These are phyloP conservation scores for Lentinula edodes DNA, from an alignment of 768 basidiomycete genomes.

Conservation along the genomic window DNA sequence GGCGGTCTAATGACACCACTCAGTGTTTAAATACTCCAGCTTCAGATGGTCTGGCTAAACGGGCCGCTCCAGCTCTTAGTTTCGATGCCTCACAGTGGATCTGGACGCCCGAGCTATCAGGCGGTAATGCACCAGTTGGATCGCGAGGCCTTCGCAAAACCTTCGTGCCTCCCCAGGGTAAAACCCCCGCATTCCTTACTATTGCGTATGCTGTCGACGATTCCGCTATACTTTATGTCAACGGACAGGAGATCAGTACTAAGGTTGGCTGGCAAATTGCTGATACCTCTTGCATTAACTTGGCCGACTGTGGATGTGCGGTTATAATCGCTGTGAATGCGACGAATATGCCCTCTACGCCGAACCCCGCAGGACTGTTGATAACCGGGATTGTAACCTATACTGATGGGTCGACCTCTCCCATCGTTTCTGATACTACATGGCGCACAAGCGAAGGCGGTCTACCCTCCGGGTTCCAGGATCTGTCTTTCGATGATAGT, in stretches of 20 bases:
- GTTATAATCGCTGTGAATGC: conserved; percentile 23
- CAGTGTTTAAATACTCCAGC: neutral
- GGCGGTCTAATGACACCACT: neutral
- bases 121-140: conserved; percentile 6
- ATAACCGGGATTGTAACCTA: conserved; percentile 19
- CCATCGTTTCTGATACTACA: conserved; percentile 16
- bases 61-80: neutral
- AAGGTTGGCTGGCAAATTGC: conserved; percentile 11
- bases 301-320: conserved; percentile 8
- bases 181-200: conserved; percentile 14
- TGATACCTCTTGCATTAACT: conserved; percentile 15
- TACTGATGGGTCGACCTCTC: conserved; percentile 20
- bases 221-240: conserved; percentile 21
- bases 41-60: neutral
- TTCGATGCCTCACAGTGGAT: conserved; percentile 18
- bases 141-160: conserved; percentile 22
- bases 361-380: conserved; percentile 21
- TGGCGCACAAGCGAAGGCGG: conserved; percentile 17
- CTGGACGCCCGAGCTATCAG: conserved; percentile 18
- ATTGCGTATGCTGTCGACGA: conserved; percentile 23
- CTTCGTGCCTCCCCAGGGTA: conserved; percentile 17
- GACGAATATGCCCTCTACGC: conserved; percentile 16
- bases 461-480: conserved; percentile 20
- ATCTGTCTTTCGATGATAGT: conserved; percentile 15
- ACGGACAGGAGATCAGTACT: conserved; percentile 18